Evolutionary conservation across 2,329 filamentous ascomycete genomes (phyloP).

Genomic region (Aspergillus phoenicis): DNA sequence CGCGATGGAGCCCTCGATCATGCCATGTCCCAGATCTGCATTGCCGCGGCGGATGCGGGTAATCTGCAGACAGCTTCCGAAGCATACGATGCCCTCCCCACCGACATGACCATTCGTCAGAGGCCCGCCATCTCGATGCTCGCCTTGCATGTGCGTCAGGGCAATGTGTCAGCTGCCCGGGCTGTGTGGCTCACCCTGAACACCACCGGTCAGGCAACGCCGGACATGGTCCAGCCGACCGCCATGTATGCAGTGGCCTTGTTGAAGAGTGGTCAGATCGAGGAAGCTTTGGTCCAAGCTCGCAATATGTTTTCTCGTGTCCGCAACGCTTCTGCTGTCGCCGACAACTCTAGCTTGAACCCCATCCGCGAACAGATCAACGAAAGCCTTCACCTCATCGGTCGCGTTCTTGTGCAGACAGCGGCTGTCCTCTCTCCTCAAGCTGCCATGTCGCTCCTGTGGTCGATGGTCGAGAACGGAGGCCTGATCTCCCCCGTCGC

Average conservation of each 20-base stretch:
- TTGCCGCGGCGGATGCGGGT: conserved; percentile 76
- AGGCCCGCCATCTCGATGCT: conserved; percentile 75
- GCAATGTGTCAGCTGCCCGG: conserved; percentile 74
- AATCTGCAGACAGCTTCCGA: conserved; percentile 68
- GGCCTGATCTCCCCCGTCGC: conserved; percentile 62
- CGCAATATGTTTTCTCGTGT: conserved; percentile 87
- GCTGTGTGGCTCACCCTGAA: conserved; percentile 79
- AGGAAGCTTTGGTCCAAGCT: conserved; percentile 77
- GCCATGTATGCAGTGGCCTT: conserved; percentile 89
- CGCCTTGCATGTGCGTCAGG: conserved; percentile 81
- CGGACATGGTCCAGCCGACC: conserved; percentile 78
- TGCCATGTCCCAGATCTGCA: conserved; percentile 73
- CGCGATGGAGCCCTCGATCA: conserved; percentile 59
- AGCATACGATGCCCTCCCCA: conserved; percentile 64
- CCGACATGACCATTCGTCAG: conserved; percentile 55
- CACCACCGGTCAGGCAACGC: conserved; percentile 57
- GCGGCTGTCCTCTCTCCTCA: conserved; percentile 55
- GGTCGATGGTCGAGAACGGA: conserved; percentile 68
- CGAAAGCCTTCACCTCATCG: conserved; percentile 75
- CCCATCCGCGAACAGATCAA: conserved; percentile 79
- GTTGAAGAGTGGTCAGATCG: conserved; percentile 79
- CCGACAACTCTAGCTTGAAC: conserved; percentile 46
- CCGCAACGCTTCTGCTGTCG: conserved; percentile 58
- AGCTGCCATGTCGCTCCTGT: conserved; percentile 61
- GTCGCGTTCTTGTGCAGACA: conserved; percentile 58